Conservation (phyloP, 805 yeast species). For the Kluyveromyces starmeri region DNA sequence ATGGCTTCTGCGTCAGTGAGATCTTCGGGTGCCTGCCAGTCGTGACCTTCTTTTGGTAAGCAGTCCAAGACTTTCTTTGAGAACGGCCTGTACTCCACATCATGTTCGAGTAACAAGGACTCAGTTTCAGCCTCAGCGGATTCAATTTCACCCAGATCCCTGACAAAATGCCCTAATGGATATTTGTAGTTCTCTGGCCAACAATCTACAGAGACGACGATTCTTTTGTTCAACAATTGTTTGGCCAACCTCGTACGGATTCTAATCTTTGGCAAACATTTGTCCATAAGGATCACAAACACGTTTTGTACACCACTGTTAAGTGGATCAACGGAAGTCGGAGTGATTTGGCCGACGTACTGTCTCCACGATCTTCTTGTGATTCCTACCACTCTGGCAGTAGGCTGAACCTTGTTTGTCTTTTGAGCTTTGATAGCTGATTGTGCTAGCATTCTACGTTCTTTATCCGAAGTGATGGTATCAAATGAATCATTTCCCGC, state of each 20-base stretch:
- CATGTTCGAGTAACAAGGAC: slow-evolving; percentile 86
- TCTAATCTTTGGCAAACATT: slow-evolving; percentile 75
- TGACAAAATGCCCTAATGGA: slow-evolving; percentile 93
- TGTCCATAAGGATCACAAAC: slow-evolving; percentile 83
- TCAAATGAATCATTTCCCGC: slow-evolving; percentile 55
- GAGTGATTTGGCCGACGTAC: slow-evolving; percentile 89
- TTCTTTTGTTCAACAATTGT: slow-evolving; percentile 78
- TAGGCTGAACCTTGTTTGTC: slow-evolving; percentile 61
- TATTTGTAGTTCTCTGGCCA: slow-evolving; percentile 81
- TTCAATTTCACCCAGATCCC: slow-evolving; percentile 84
- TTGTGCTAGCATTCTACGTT: slow-evolving; percentile 58
- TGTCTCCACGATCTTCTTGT: slow-evolving; percentile 89
- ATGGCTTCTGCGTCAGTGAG: slow-evolving; percentile 45
- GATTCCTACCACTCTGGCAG: slow-evolving; percentile 85
- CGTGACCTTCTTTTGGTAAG: slow-evolving; percentile 85
- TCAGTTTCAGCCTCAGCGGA: slow-evolving; percentile 94
- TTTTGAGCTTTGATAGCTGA: slow-evolving; percentile 63
- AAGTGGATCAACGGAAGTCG: slow-evolving; percentile 56
- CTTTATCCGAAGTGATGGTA: slow-evolving; percentile 25
- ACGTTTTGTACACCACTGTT: slow-evolving; percentile 64
- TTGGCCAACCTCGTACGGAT: slow-evolving; percentile 81
- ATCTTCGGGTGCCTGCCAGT: slow-evolving; percentile 80
- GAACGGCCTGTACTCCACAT: slow-evolving; percentile 93
- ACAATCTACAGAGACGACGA: slow-evolving; percentile 84
- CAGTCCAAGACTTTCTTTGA: slow-evolving; percentile 87